These are phyloP conservation scores for Saitozyma podzolica DNA, from an alignment of 768 basidiomycete species.

Conservation along the genomic window DNA sequence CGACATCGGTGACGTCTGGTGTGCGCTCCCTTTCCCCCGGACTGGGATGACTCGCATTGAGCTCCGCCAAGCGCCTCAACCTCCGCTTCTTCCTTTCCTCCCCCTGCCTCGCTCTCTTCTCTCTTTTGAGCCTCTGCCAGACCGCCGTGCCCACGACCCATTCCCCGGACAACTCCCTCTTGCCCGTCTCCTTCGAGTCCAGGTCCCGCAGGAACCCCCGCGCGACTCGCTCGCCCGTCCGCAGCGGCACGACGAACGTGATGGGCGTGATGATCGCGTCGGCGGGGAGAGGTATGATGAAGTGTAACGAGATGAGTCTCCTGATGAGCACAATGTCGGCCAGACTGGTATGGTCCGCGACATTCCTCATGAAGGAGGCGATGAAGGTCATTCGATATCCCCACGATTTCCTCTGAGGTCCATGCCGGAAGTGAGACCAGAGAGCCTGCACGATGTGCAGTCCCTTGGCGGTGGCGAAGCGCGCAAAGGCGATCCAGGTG, in stretches of 20 bases:
- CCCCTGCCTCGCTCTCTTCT: slow-evolving; percentile 60
- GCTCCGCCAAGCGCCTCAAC: slow-evolving; percentile 1
- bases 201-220: slow-evolving; percentile 69
- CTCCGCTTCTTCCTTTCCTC: slow-evolving; percentile 13
- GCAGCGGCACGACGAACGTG: slow-evolving; percentile 75
- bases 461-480: slow-evolving; percentile 45
- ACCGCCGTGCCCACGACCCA: slow-evolving; percentile 94
- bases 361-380: slow-evolving; percentile 71
- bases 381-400: slow-evolving; percentile 84
- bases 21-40: slow-evolving; percentile 2
- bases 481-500: slow-evolving; percentile 34
- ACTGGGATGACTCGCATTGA: slow-evolving; percentile 1
- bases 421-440: slow-evolving; percentile 75
- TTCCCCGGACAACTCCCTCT: slow-evolving; percentile 82
- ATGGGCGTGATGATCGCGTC: slow-evolving; percentile 95
- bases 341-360: slow-evolving; percentile 74
- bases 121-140: slow-evolving; percentile 81
- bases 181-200: slow-evolving; percentile 73
- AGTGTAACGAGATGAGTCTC: slow-evolving; percentile 71
- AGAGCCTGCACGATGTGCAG: slow-evolving; percentile 54
- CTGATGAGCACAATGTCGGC: slow-evolving; percentile 73
- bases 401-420: slow-evolving; percentile 87
- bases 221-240: slow-evolving; percentile 45
- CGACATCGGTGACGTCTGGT: slow-evolving; percentile 21
- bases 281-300: slow-evolving; percentile 79